Base-by-base conservation (phyloP, 2,329 filamentous ascomycete species). In the Pseudocercospora vitis region DNA sequence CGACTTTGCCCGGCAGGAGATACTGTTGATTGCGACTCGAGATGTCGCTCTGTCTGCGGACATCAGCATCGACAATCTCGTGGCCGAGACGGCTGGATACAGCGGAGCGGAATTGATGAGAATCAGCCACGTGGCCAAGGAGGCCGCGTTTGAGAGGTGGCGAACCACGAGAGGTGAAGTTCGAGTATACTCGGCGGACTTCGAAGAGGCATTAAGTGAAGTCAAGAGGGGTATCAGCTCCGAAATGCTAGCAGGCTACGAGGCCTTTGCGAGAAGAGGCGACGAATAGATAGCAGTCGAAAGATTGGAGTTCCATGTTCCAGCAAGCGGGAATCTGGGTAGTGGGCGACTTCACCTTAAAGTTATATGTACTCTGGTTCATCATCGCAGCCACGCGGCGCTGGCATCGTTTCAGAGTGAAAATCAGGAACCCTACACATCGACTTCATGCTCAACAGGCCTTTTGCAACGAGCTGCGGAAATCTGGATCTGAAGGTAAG, bases 81-180 rank as follows among this genome's bases (percentile, higher is more conserved):
- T 88, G 4, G 66, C 69, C 12, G 70, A 75, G 42, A 87, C 87
- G 0, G 86, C 91, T 6, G 90, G 90, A 0, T 89, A 88, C 69
- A 94, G 90, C 1, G 91, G 91, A 2, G 91, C 91, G 0, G 92
- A 96, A 72, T 82, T 96, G 55, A 81, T 84, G 33, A 78, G 75
- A 16, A 78, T 87, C 3, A 78, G 75, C 60, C 62, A 69, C 14
- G 62, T 70, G 19, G 68, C 69, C 1, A 71, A 73, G 37, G 67
- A 71, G 24, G 52, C 44, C 2, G 50, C 55, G 4, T 50, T 59
- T 23, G 32, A 42, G 44, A 52, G 52, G 14, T n/a, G 33, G 8
- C 16, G 53, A 9, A 62, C 72, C 24, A 66, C 63, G 69, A 65
- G n/a, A 60, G 69, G 2, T 55, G 71, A 58, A 14, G 67, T 21